Evolutionary conservation across 192 early-diverging fungal species (phyloP), one percentile per base, ranked within the genome.

Genomic region (Lobosporangium transversale): DNA sequence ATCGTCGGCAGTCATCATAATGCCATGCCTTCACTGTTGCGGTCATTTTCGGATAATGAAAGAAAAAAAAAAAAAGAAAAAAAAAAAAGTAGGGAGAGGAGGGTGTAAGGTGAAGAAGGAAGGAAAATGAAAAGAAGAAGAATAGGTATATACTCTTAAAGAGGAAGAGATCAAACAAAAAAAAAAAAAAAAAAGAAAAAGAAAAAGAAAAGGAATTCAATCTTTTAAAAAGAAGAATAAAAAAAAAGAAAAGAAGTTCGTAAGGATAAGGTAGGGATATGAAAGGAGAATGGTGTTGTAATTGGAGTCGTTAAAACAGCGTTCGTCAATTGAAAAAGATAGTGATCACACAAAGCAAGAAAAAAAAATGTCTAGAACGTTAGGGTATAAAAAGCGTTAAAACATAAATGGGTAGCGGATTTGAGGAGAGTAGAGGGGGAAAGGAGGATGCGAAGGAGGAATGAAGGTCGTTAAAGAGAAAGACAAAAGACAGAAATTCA

Each of bases 21-120:
- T 62, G 62, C 73, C 73, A 76, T 48, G 73, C 73, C 52, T 76
- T 76, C 10, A 76, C 73, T 33, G 73, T 66, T 52, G 73, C 57
- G 31, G 73, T 24, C 73, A 76, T 76, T n/a, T 30, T 54, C 12
- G 18, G 47, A 24, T 30, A 33, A 20, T 48, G n/a, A 35, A 21
- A 40, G 37, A 40, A 40, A 14, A 40, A 40, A 40, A 33, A 56
- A 48, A 35, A 56, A 31, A n/a, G 6, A 2, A 53, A 42, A 15
- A 50, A 31, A 21, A 44, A 53, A 36, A 33, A 23, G 35, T 2
- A 27, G 26, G 26, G 24, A 31, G 17, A 31, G 23, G 32, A 3
- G 20, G 48, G 47, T 48, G 20, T 49, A 50, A 29, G 12, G 23
- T 21, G 17, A 18, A 20, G 21, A 8, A 6, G 33, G 32, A 21